Evolutionary conservation across 176 grass and related monocot genomes (phyloP), one percentile per base, ranked within the genome.

Genomic region (Ensete ventricosum): DNA sequence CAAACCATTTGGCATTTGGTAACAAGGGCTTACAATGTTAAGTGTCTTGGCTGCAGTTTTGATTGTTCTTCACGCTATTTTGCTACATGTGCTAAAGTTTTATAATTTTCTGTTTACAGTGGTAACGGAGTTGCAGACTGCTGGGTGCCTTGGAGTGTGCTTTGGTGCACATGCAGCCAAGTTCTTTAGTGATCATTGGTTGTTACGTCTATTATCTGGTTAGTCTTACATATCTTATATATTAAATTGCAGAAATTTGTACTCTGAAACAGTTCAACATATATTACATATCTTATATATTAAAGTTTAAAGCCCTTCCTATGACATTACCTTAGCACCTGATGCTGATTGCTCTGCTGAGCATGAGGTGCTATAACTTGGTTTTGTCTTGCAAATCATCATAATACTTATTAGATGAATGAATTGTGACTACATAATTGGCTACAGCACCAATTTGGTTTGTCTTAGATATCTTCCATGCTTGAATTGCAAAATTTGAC

Each of bases 61-160:
- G 25, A 9, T 14, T 48, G 17, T 60, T 76, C 1, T 76, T 62
- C 25, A 52, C 19, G 1, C 16, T 24, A 23, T 59, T 13, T 19
- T 76, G 0, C 24, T 34, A 19, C 55, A 3, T 77, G 13, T 23
- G 9, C 10, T 64, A 50, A 52, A 9, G 23, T 9, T 64, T 64
- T 52, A 20, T 14, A 25, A 53, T 66, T 17, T 11, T 52, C 27
- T 81, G 27, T 51, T 71, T 84, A 73, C 77, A 96, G 93, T 90
- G 11, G 79, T 92, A 62, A 83, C 85, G 0, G 71, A 81, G 57
- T 87, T 84, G 73, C 64, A 72, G 3, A 86, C 81, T 75, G 85
- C 71, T 77, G 77, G 81, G 17, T 92, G 93, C 8, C 72, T 92
- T 2, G 71, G 52, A 16, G 73, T 88, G 52, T 92, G 89, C 81